Evolutionary conservation across 1,139 yeast species (phyloP), one percentile per base, ranked within the genome.

Genomic region (Starmera stellimalicola): DNA sequence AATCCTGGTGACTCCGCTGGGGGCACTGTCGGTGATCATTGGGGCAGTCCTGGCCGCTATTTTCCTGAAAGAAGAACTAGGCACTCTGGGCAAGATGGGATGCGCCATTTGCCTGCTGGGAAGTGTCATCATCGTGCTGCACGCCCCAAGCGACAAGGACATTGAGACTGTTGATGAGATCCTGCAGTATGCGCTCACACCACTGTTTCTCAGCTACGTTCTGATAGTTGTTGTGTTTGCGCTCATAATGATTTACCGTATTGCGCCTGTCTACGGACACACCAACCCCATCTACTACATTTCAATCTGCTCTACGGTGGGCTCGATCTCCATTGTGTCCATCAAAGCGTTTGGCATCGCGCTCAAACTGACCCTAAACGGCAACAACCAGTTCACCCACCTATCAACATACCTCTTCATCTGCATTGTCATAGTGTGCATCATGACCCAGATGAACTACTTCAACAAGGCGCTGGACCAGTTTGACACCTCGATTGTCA

Each of bases 291-390:
- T 85, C 82, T 79, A 85, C 41, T 85, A 85, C 61, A 77, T 85
- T 44, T 82, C 94, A 9, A 84, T 85, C 47, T 85, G 96, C 58
- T 82, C 94, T 2, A 68, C 87, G 2, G 95, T 84, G 35, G 96
- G 96, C 4, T 83, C 94, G 3, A 81, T 85, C 35, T 80, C 94
- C 3, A 95, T 85, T 34, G 87, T 88, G 84, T 70, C 94, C 27
- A 85, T 85, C 58, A 85, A 85, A 62, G 95, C 94, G 1, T 85
- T 85, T 61, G 96, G 96, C 25, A 82, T 85, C 52, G 95, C 95
- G 2, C 66, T 85, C 49, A 85, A 85, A 59, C 70, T 85, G 50
- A 84, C 95, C 1, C 67, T 85, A 30, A 67, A 75, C 26, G 96
- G 96, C n/a, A 82, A 77, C 59, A 85, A 87, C 58, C 96, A 85